These are phyloP conservation scores for Saccharomyces jurei DNA, from an alignment of 805 yeast species.

Conservation along the genomic window DNA sequence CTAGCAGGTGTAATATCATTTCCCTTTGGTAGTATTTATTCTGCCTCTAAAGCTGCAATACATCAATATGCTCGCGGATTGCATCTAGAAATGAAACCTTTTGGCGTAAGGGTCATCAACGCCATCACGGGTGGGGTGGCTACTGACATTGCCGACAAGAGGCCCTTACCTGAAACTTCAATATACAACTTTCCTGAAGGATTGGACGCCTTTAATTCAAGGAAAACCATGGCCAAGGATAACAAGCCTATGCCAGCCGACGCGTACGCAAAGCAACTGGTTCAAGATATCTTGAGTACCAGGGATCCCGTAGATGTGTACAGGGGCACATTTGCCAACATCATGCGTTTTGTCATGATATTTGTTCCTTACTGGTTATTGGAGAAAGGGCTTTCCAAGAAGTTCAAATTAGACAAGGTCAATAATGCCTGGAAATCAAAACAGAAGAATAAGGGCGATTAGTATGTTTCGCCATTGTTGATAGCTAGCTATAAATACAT, in stretches of 20 bases:
- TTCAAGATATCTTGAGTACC: constrained; percentile 38
- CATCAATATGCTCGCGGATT: constrained; percentile 60
- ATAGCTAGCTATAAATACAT: not conserved
- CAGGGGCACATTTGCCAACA: constrained; percentile 43
- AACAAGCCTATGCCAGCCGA: constrained; percentile 54
- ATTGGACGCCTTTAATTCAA: constrained; percentile 37
- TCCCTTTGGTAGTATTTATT: constrained; percentile 63
- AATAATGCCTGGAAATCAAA: constrained; percentile 23
- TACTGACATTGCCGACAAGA: constrained; percentile 60
- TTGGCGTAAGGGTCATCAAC: constrained; percentile 62
- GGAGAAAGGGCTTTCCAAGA: constrained; percentile 35
- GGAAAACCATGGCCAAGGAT: constrained; percentile 52
- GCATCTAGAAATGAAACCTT: constrained; percentile 60
- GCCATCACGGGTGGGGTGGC: constrained; percentile 69
- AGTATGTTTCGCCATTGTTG: not conserved
- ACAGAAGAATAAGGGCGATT: constrained; percentile 3
- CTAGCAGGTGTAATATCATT: constrained; percentile 56
- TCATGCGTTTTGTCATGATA: constrained; percentile 30
- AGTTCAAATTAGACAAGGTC: constrained; percentile 35
- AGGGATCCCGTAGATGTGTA: constrained; percentile 43
- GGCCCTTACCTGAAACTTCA: constrained; percentile 51
- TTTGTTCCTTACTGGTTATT: constrained; percentile 42
- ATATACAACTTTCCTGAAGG: constrained; percentile 47
- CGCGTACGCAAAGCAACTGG: constrained; percentile 48
- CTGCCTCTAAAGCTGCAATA: constrained; percentile 67